These are phyloP conservation scores for Trypanosoma rangeli DNA, from an alignment of 208 protist genomes.

Conservation along the genomic window DNA sequence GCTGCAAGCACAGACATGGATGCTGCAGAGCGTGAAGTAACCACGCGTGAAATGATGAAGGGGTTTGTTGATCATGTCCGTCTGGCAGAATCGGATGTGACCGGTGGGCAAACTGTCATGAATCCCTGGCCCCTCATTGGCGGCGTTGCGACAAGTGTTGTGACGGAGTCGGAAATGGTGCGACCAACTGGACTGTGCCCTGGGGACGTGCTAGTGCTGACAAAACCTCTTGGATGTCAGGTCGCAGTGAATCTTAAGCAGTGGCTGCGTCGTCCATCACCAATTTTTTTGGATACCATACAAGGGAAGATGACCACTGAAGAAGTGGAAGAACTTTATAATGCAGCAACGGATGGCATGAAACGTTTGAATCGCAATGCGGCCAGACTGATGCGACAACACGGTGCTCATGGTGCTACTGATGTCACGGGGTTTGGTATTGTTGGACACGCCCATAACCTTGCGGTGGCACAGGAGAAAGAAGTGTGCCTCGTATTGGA, in stretches of 20 bases:
- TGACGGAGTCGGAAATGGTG: conserved; percentile 84
- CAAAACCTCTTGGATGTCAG: conserved; percentile 95
- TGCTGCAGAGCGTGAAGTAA: conserved; percentile 70
- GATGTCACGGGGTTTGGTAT: conserved; percentile 98
- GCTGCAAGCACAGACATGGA: conserved; percentile 93
- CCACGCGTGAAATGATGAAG: conserved; percentile 89
- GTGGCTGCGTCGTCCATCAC: conserved; percentile 81
- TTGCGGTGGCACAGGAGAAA: conserved; percentile 80
- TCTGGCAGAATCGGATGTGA: conserved; percentile 83
- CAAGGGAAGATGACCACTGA: conserved; percentile 51
- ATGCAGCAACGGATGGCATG: conserved; percentile 83
- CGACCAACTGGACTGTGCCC: conserved; percentile 64
- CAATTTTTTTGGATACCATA: conserved; percentile 66
- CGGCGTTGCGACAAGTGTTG: conserved; percentile 90
- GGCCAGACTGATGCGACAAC: conserved; percentile 86
- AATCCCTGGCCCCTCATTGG: conserved; percentile 96
- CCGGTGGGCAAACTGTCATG: conserved; percentile 95
- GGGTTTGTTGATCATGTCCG: conserved; percentile 90
- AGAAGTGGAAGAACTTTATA: conserved; percentile 81
- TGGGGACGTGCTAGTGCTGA: conserved; percentile 95
- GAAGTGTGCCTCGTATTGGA: conserved; percentile 75
- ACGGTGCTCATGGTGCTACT: conserved; percentile 91
- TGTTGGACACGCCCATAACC: conserved; percentile 93
- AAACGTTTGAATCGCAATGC: conserved; percentile 87
- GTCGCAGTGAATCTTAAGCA: conserved; percentile 94